Evolutionary conservation across 2,329 filamentous ascomycete genomes (phyloP), one percentile per base, ranked within the genome.

Genomic region (Polytolypa hystricis): DNA sequence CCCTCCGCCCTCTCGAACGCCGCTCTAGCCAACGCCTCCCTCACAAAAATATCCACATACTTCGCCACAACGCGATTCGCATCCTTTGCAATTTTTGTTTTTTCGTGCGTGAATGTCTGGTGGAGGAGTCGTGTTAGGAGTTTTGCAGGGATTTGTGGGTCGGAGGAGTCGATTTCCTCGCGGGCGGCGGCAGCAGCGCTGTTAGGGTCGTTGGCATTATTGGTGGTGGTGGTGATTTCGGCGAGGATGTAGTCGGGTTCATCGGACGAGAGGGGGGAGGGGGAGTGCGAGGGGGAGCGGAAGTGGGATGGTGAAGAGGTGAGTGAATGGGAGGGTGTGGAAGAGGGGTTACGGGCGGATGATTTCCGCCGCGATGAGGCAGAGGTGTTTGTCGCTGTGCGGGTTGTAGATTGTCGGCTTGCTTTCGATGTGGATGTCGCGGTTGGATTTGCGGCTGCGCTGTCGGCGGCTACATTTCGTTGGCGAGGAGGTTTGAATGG

Each of bases 21-120:
- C 26, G 84, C 79, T 52, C 89, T 65, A 11, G 85, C 84, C 54
- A 96, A 77, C 1, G 85, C 84, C 64, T 96, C 89, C 43, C 82
- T 72, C 36, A 94, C 81, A 61, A 95, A 96, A 0, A 89, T 75
- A 58, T 95, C 85, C 59, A 95, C 72, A 56, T 96, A 96, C 61
- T 81, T 85, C 10, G 77, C 81, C 40, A 87, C 73, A 1, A 86
- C 74, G 5, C 66, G 70, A 55, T 87, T 84, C 3, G 85, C 85
- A 51, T 86, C 82, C 49, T 75, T 79, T 5, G 79, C 78, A 45
- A 94, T 77, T 47, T 80, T 71, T 16, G 81, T 87, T 38, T 73
- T 71, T 33, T 81, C 73, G 48, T 80, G 63, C 30, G 66, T 69
- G 53, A 95, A 94, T 54, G 82, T 77, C 48, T 87, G 77, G 54